These are phyloP conservation scores for Aethionema arabicum DNA, from an alignment of 345 rosid species.

Conservation along the genomic window DNA sequence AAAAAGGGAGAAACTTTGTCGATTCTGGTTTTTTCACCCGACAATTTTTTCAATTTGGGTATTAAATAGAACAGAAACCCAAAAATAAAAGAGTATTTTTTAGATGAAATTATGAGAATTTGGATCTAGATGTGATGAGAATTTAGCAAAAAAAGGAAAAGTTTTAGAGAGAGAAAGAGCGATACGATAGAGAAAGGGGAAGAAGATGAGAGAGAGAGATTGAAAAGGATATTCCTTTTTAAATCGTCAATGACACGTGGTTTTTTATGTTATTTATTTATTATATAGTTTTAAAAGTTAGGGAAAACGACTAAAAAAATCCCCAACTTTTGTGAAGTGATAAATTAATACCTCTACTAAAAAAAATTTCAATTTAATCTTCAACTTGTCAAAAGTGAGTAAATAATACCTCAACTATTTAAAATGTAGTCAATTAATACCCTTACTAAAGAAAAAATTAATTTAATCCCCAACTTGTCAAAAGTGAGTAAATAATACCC, in stretches of 20 bases:
- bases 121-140: conserved; percentile 20
- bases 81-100: neutral
- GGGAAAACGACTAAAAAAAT: no score
- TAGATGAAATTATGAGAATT: neutral
- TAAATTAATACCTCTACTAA: no score
- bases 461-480: no score
- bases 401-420: no score
- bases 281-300: no score
- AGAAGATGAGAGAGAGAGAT: conserved; percentile 20
- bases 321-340: no score
- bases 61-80: conserved; percentile 15
- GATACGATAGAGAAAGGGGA: conserved; percentile 15
- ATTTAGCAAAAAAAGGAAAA: conserved; percentile 13
- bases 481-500: no score
- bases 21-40: neutral
- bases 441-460: no score
- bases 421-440: no score
- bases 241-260: conserved; percentile 9
- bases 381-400: no score
- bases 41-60: conserved; percentile 8
- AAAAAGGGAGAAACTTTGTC: conserved; percentile 12
- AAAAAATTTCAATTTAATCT: no score
- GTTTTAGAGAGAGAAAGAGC: conserved; percentile 21
- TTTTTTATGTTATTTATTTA: neutral
- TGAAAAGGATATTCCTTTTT: conserved; percentile 12